Base-by-base conservation (phyloP, 306 rosid species). In the Sechiopsis laciniata region DNA sequence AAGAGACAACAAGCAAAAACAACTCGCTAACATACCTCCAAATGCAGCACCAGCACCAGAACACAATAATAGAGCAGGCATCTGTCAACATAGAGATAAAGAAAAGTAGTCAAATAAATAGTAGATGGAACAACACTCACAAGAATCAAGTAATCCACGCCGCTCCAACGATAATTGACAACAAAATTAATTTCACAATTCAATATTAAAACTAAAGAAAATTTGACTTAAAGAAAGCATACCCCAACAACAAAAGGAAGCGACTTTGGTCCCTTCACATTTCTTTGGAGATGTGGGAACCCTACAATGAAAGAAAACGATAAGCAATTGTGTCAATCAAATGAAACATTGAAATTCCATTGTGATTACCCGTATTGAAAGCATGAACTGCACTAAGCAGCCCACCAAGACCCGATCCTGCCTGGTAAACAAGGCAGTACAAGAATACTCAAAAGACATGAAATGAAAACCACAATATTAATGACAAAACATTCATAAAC, bases 231-330 rank as follows among this genome's bases (percentile, higher is more conserved):
- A 24, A 21, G 51, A 14, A 74, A 45, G 21, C 52, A 48, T 81
- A 89, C 96, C 99, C 96, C 99, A 46, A 83, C 90, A 35, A 88
- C 74, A 65, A 91, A 89, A 79, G 99, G 99, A 80, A 94, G 88
- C 99, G 97, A 94, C 88, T 85, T 94, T 46, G 99, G 96, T 81
- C 99, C 97, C 87, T 89, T 90, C 42, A 94, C 73, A 64, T 79
- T 84, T 65, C 74, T 86, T 80, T 91, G 96, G 76, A 94, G 90
- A 84, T 84, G 83, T 1, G 95, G 99, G 46, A 91, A 82, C 54
- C 99, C 97, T 94, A 77, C 75, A 86, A 79, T 74, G 62, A 77
- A 62, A 79, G 71, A 72, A 74, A 60, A 74, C n/a, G 8, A 42
- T 61, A 15, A 48, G 71, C 58, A 8, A n/a, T 40, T 26, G 45